phyloP scores from a whole-genome alignment of 2,329 filamentous ascomycete genomes.

The Penicillium sp. region DNA sequence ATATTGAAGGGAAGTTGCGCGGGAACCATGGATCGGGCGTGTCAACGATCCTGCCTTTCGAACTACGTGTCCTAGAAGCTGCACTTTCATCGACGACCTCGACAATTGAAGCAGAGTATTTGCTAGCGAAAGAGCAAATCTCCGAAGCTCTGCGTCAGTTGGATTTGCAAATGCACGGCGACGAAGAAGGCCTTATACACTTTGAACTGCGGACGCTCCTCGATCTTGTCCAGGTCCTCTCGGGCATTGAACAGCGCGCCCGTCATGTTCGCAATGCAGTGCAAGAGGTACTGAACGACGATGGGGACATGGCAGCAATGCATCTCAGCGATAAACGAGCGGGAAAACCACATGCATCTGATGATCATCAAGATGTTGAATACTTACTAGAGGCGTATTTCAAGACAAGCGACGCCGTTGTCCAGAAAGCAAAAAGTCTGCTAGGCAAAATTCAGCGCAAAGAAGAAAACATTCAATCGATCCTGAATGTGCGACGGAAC shows the following conservation, averaged over 20 bases:
- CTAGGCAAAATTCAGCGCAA: slow-evolving; percentile 31
- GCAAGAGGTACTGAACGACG: slow-evolving; percentile 35
- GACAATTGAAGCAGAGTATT: slow-evolving; percentile 33
- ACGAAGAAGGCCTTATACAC: slow-evolving; percentile 9
- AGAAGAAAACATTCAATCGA: slow-evolving; percentile 33
- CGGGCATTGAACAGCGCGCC: slow-evolving; percentile 32
- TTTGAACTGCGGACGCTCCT: slow-evolving; percentile 28
- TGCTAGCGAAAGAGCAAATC: slow-evolving; percentile 20
- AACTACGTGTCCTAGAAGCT: slow-evolving; percentile 37
- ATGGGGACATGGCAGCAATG: slow-evolving; percentile 39
- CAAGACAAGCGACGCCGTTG: slow-evolving; percentile 35
- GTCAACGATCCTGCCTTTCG: slow-evolving; percentile 28
- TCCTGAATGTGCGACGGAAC: slow-evolving; percentile 37
- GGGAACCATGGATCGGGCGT: slow-evolving; percentile 15
- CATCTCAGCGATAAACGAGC: slow-evolving; percentile 33
- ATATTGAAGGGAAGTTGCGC: slow-evolving; percentile 27
- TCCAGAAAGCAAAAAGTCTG: slow-evolving; percentile 28
- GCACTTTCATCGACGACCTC: slow-evolving; percentile 36
- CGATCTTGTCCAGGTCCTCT: slow-evolving; percentile 26
- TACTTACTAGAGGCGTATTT: slow-evolving; percentile 40
- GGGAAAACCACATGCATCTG: slow-evolving; percentile 28
- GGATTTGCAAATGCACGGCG: slow-evolving; percentile 18
- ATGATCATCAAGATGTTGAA: slow-evolving; percentile 39
- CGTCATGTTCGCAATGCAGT: slow-evolving; percentile 34
- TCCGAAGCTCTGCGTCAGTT: slow-evolving; percentile 16